These are phyloP conservation scores for Panicum virgatum DNA, from an alignment of 202 grass and related monocot genomes.

Conservation along the genomic window DNA sequence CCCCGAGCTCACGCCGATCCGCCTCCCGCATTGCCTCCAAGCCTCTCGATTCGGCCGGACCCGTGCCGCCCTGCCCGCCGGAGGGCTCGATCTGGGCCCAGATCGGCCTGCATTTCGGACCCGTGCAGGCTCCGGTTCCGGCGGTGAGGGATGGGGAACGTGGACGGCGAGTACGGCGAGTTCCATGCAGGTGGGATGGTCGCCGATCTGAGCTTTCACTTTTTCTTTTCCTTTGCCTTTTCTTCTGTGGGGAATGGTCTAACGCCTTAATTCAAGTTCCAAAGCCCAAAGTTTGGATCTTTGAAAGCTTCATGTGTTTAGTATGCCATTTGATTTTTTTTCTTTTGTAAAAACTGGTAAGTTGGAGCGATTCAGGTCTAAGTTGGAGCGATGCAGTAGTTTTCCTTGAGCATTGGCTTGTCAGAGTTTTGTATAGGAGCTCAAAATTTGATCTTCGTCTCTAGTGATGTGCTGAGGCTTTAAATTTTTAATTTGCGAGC, in stretches of 20 bases:
- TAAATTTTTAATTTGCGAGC: constrained; percentile 7
- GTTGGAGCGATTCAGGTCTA: constrained; percentile 16
- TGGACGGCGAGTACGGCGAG: constrained; percentile 53
- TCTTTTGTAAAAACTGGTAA: not conserved
- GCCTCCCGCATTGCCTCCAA: constrained; percentile 43
- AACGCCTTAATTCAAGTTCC: constrained; percentile 22
- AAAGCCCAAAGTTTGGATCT: constrained; percentile 41
- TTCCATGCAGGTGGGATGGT: constrained; percentile 54
- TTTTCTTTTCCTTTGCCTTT: constrained; percentile 1
- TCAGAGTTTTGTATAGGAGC: not conserved
- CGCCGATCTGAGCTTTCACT: constrained; percentile 44
- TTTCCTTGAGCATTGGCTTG: constrained; percentile 1
- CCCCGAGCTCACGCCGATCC: constrained; percentile 35
- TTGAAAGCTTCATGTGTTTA: constrained; percentile 1
- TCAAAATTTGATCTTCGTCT: constrained; percentile 1
- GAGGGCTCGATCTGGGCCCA: constrained; percentile 54
- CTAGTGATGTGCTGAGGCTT: not conserved
- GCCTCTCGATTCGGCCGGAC: constrained; percentile 20
- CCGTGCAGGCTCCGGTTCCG: constrained; percentile 17
- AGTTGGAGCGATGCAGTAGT: not conserved
- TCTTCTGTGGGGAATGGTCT: constrained; percentile 7
- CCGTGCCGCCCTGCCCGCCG: constrained; percentile 21
- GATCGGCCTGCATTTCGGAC: constrained; percentile 44
- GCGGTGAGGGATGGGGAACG: constrained; percentile 66
- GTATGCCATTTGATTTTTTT: not conserved